A percentile compares a stretch with the other conserved stretches of the same genome.
These are phyloP conservation scores for Tetrapisispora fleetii DNA, from an alignment of 805 yeast genomes.

Conservation along the genomic window DNA sequence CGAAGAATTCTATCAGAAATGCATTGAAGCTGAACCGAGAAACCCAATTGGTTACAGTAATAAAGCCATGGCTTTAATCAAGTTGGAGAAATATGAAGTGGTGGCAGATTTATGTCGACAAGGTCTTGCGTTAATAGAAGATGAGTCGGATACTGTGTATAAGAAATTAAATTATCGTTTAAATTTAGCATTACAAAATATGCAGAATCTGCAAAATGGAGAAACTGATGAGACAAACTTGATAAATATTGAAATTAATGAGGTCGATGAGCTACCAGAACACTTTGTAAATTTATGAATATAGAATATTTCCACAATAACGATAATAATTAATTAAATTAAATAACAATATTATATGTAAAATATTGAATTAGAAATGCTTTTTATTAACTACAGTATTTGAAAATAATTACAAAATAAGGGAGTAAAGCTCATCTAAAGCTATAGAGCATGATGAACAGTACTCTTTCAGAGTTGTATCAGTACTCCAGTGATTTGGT, in stretches of 20 bases:
- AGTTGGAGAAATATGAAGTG: slow-evolving; percentile 37
- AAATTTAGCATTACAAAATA: slow-evolving; percentile 29
- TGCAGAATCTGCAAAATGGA: no score
- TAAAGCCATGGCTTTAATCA: slow-evolving; percentile 55
- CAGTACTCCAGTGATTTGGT: slow-evolving; percentile 21
- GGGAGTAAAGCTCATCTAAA: slow-evolving; percentile 13
- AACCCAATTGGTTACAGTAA: slow-evolving; percentile 57
- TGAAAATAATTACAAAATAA: slow-evolving; percentile 4
- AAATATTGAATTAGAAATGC: not conserved
- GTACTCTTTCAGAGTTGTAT: slow-evolving; percentile 21
- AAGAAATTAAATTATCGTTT: slow-evolving; percentile 46
- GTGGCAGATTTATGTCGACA: slow-evolving; percentile 41
- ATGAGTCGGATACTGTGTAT: slow-evolving; percentile 26
- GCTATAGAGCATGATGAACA: slow-evolving; percentile 29
- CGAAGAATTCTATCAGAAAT: slow-evolving; percentile 43
- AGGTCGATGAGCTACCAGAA: slow-evolving; percentile 37
- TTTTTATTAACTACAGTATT: not conserved
- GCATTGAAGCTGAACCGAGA: slow-evolving; percentile 38
- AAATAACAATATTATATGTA: not conserved
- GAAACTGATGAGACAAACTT: slow-evolving; percentile 1
- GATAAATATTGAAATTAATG: slow-evolving; percentile 28
- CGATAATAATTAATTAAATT: not conserved
- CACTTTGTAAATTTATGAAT: not conserved
- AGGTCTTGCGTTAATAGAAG: slow-evolving; percentile 33
- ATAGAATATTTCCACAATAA: not conserved